Percentiles rank a stretch among this genome's conserved stretches.
These are phyloP conservation scores for Pisolithus sp. DNA, from an alignment of 768 basidiomycete species.

Conservation along the genomic window DNA sequence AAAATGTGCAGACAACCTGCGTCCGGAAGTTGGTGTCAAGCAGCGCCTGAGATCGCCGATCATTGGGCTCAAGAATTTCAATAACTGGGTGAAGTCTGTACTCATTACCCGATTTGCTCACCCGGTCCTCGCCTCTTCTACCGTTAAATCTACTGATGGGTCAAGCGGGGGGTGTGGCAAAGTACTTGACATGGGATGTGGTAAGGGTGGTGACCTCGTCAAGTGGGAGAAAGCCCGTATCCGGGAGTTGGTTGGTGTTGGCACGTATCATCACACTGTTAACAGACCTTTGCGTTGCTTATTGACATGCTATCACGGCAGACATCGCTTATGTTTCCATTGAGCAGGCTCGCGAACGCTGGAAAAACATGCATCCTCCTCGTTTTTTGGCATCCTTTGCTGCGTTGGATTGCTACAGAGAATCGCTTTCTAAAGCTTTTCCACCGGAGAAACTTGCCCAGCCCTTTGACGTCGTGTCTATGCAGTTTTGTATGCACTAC, in stretches of 20 bases:
- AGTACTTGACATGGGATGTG: slow-evolving; percentile 95
- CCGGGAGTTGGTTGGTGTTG: slow-evolving; percentile 72
- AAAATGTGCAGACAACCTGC: slow-evolving; percentile 66
- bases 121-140: slow-evolving; percentile 49
- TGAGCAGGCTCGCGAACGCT: slow-evolving; percentile 77
- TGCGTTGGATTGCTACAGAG: slow-evolving; percentile 82
- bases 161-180: slow-evolving; percentile 46
- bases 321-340: slow-evolving; percentile 89
- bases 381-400: slow-evolving; percentile 78
- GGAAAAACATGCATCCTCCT: slow-evolving; percentile 43
- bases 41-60: slow-evolving; percentile 88
- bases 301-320: slow-evolving; percentile 23
- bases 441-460: slow-evolving; percentile 50
- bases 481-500: slow-evolving; percentile 99
- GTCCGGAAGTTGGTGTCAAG: slow-evolving; percentile 85
- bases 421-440: slow-evolving; percentile 65
- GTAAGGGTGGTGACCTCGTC: slow-evolving; percentile 95
- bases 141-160: slow-evolving; percentile 18
- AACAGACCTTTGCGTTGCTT: not conserved
- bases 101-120: slow-evolving; percentile 87
- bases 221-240: slow-evolving; percentile 92
- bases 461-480: slow-evolving; percentile 90
- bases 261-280: slow-evolving; percentile 37
- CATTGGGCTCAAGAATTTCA: slow-evolving; percentile 94
- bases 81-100: slow-evolving; percentile 99